Conservation (phyloP, 805 yeast genomes). For the Groenewaldozyma salmanticensis region DNA sequence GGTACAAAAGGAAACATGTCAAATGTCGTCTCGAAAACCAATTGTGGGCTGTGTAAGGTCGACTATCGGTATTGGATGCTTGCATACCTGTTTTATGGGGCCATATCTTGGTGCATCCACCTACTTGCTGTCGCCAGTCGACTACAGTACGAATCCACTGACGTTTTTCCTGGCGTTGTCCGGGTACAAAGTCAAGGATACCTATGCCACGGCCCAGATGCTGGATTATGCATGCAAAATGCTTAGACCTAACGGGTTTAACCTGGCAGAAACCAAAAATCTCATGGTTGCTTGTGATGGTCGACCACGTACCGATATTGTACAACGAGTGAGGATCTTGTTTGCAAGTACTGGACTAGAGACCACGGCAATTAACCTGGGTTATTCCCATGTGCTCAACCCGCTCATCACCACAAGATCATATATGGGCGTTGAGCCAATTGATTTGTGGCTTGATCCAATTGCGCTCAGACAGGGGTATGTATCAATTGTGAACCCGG, state of each 20-base stretch:
- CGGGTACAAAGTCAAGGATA: constrained; percentile 73
- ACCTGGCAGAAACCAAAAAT: constrained; percentile 58
- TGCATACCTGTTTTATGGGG: constrained; percentile 78
- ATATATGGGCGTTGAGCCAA: constrained; percentile 80
- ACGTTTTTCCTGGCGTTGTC: constrained; percentile 62
- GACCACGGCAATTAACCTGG: constrained; percentile 60
- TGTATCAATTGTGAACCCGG: constrained; percentile 67
- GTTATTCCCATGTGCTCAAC: constrained; percentile 70
- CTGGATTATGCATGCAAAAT: constrained; percentile 59
- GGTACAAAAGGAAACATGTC: constrained; percentile 85
- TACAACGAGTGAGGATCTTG: constrained; percentile 45
- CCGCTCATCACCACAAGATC: constrained; percentile 81
- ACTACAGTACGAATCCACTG: constrained; percentile 64
- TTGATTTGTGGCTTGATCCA: constrained; percentile 79
- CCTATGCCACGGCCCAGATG: constrained; percentile 77
- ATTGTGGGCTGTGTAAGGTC: constrained; percentile 82
- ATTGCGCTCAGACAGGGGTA: constrained; percentile 84
- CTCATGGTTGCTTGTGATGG: constrained; percentile 73
- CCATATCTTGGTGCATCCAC: constrained; percentile 83
- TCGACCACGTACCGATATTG: constrained; percentile 57
- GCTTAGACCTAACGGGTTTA: constrained; percentile 51
- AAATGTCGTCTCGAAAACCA: constrained; percentile 59
- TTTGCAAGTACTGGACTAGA: constrained; percentile 58
- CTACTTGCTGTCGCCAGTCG: constrained; percentile 65
- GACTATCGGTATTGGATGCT: constrained; percentile 75